These are phyloP conservation scores for Saussurea involucrata DNA, from an alignment of 129 eudicot species.

Conservation along the genomic window DNA sequence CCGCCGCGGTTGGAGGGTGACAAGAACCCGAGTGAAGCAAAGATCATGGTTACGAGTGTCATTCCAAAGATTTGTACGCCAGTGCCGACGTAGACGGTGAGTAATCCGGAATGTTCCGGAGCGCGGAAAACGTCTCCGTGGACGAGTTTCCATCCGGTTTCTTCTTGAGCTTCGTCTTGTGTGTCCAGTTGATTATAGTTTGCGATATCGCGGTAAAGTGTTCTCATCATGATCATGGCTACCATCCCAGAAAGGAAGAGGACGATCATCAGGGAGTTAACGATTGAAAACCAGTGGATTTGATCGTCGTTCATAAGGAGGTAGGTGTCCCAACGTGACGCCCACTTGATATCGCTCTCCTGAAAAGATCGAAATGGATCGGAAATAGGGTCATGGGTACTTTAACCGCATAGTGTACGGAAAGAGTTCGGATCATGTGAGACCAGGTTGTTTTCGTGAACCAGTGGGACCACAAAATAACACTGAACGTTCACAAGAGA, in stretches of 20 bases:
- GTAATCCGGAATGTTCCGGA: slow-evolving; percentile 60
- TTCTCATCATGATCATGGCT: slow-evolving; percentile 97
- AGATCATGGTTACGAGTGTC: slow-evolving; percentile 94
- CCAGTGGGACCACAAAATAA: background rate
- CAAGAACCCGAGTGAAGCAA: slow-evolving; percentile 80
- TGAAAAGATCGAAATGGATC: slow-evolving; percentile 13
- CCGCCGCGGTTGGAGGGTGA: slow-evolving; percentile 96
- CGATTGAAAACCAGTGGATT: slow-evolving; percentile 92
- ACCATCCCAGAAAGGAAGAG: slow-evolving; percentile 95
- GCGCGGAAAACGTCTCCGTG: slow-evolving; percentile 89
- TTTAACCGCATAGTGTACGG: background rate
- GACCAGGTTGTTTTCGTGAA: too few relatives aligned
- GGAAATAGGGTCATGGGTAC: background rate
- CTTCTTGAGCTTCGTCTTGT: slow-evolving; percentile 93
- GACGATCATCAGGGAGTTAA: slow-evolving; percentile 89
- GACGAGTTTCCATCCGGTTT: slow-evolving; percentile 90
- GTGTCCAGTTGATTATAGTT: slow-evolving; percentile 81
- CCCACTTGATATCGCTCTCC: slow-evolving; percentile 97
- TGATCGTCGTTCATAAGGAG: slow-evolving; percentile 97
- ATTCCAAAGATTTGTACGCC: slow-evolving; percentile 80
- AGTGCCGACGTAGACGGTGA: slow-evolving; percentile 81
- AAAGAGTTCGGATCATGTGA: background rate
- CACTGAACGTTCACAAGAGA: background rate
- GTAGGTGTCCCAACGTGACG: slow-evolving; percentile 96
- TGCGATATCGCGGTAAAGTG: slow-evolving; percentile 81